A percentile compares a stretch with the other conserved stretches of the same genome.
These are phyloP conservation scores for Thecaphora frezii DNA, from an alignment of 1,284 basidiomycete genomes.

Conservation along the genomic window DNA sequence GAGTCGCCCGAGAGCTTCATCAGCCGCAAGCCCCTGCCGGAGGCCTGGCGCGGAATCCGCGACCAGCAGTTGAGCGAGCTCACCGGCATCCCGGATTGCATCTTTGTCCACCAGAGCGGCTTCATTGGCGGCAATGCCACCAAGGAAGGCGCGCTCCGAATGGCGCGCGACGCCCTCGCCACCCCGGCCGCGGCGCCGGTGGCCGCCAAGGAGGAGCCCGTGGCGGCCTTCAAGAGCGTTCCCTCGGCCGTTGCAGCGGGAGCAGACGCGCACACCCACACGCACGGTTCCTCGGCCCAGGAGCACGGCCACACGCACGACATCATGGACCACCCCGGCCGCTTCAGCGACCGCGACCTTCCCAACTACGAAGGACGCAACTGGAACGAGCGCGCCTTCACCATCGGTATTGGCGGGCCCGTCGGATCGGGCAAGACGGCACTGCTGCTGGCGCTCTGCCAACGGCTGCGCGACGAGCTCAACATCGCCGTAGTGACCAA, in stretches of 20 bases:
- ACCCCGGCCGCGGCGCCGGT: slow-evolving; percentile 20
- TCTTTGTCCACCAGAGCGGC: slow-evolving; percentile 92
- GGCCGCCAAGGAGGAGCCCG: slow-evolving; percentile 15
- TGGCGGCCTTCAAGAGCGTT: slow-evolving; percentile 1
- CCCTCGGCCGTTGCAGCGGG: slow-evolving; percentile 5
- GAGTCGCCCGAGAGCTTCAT: slow-evolving; percentile 79
- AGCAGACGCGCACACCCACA: slow-evolving; percentile 23
- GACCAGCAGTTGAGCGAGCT: slow-evolving; percentile 76
- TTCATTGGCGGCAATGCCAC: slow-evolving; percentile 94
- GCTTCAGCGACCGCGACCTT: slow-evolving; percentile 86
- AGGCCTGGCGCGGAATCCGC: slow-evolving; percentile 86
- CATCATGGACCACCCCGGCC: slow-evolving; percentile 66
- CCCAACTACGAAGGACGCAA: slow-evolving; percentile 82
- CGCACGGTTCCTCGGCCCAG: slow-evolving; percentile 15
- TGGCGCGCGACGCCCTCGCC: slow-evolving; percentile 71
- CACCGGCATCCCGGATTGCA: slow-evolving; percentile 74
- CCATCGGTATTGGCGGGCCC: slow-evolving; percentile 90
- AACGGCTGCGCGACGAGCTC: slow-evolving; percentile 75
- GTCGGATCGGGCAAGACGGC: slow-evolving; percentile 98
- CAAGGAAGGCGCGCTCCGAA: slow-evolving; percentile 78
- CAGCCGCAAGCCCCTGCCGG: slow-evolving; percentile 87
- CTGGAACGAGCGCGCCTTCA: slow-evolving; percentile 92
- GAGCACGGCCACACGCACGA: slow-evolving; percentile 57
- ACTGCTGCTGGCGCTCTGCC: slow-evolving; percentile 87
- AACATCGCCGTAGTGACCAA: slow-evolving; percentile 74